phyloP scores from a whole-genome alignment of 768 basidiomycete species.

The Boletus sp. region DNA sequence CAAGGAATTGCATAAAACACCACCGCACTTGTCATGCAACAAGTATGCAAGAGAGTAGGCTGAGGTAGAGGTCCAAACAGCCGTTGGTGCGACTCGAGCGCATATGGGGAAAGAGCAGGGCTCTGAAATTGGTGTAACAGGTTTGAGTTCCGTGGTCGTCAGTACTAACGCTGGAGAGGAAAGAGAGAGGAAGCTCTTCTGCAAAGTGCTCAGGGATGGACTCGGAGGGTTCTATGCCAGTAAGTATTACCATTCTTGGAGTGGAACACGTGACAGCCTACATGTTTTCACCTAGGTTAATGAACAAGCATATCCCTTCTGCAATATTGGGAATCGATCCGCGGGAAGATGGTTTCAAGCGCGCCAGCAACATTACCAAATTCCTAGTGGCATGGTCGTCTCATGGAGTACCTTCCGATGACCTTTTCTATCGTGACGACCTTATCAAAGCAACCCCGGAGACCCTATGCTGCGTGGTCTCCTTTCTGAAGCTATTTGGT shows the following conservation, averaged over 20 bases:
- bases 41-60: slow-evolving; percentile 63
- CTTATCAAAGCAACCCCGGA: no score
- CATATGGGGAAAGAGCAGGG: slow-evolving; percentile 70
- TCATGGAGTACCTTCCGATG: no score
- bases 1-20: slow-evolving; percentile 62
- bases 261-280: slow-evolving; percentile 5
- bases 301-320: slow-evolving; percentile 88
- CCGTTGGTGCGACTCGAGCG: slow-evolving; percentile 66
- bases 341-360: no score
- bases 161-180: slow-evolving; percentile 67
- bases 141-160: slow-evolving; percentile 35
- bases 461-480: no score
- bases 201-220: slow-evolving; percentile 78
- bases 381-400: no score
- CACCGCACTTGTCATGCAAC: slow-evolving; percentile 50
- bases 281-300: slow-evolving; percentile 46
- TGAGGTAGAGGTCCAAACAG: slow-evolving; percentile 66
- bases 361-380: no score
- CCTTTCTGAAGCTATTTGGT: no score
- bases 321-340: no score
- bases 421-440: no score
- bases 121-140: slow-evolving; percentile 29
- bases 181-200: slow-evolving; percentile 68
- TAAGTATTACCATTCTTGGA: slow-evolving; percentile 43
- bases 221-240: slow-evolving; percentile 90